Evolutionary conservation across 2,329 filamentous ascomycete genomes (phyloP).

Genomic region (Daldinia sp.): DNA sequence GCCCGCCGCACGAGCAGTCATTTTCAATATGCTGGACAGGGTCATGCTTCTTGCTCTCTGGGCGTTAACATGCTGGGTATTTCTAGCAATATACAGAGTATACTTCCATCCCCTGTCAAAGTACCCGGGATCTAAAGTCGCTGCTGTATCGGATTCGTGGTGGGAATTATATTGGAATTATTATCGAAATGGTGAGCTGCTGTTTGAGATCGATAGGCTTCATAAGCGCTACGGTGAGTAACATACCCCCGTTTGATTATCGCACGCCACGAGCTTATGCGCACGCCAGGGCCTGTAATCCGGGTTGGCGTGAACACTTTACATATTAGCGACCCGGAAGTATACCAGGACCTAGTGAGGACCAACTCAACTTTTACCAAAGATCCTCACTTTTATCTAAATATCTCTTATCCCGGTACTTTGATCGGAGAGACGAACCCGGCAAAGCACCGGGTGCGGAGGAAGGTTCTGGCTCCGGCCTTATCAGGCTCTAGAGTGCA

Average conservation of each 20-base stretch:
- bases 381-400: slow-evolving; percentile 7
- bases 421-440: slow-evolving; percentile 13
- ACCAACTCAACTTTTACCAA: slow-evolving; percentile 12
- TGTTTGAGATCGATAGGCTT: slow-evolving; percentile 15
- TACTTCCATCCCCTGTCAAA: slow-evolving; percentile 18
- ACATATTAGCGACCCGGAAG: slow-evolving; percentile 9
- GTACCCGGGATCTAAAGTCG: slow-evolving; percentile 21
- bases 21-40: slow-evolving; percentile 9
- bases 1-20: not conserved
- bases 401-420: slow-evolving; percentile 6
- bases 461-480: slow-evolving; percentile 6
- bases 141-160: slow-evolving; percentile 18
- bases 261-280: not conserved
- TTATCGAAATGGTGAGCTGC: slow-evolving; percentile 8
- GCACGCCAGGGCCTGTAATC: slow-evolving; percentile 3
- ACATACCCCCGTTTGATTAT: not conserved
- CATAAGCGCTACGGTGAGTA: slow-evolving; percentile 11
- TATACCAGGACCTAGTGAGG: not conserved
- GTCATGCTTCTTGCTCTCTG: not conserved
- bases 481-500: slow-evolving; percentile 7
- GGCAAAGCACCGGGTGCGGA: slow-evolving; percentile 9
- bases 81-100: slow-evolving; percentile 10
- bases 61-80: not conserved
- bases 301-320: slow-evolving; percentile 6
- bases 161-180: slow-evolving; percentile 14